Conservation (phyloP, 768 basidiomycete species). For the Gloeostereum incarnatum region DNA sequence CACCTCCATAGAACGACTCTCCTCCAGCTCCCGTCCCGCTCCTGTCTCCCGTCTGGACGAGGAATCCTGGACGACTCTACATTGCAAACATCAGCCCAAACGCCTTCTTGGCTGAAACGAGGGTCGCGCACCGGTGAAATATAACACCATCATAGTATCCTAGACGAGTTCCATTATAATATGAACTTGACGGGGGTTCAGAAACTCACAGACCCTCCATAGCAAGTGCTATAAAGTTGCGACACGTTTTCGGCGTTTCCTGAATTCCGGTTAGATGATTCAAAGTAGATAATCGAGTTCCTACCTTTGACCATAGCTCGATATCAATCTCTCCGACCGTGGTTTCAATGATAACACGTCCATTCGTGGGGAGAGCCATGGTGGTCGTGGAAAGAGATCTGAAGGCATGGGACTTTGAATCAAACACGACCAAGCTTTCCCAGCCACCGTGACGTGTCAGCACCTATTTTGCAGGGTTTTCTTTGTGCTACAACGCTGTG, state of each 20-base stretch:
- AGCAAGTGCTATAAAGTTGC: conserved; percentile 82
- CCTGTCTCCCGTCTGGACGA: conserved; percentile 91
- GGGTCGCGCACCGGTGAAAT: conserved; percentile 65
- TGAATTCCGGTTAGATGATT: conserved; percentile 15
- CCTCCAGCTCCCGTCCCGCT: conserved; percentile 89
- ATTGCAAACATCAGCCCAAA: background rate
- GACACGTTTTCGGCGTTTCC: conserved; percentile 93
- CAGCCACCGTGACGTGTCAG: too few species aligned
- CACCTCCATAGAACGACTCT: conserved; percentile 91
- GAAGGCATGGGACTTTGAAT: conserved; percentile 3
- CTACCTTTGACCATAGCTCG: conserved; percentile 87
- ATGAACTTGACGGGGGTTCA: background rate
- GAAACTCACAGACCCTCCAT: conserved; percentile 69
- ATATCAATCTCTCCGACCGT: conserved; percentile 85
- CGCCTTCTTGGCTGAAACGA: background rate
- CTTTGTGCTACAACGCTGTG: too few species aligned
- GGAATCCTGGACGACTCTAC: conserved; percentile 79
- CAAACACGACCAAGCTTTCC: too few species aligned
- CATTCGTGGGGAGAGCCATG: conserved; percentile 82
- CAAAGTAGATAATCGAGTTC: background rate
- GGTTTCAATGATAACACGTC: conserved; percentile 81
- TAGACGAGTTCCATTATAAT: conserved; percentile 16
- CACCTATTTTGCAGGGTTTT: too few species aligned
- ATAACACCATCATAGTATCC: conserved; percentile 96
- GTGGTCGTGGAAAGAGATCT: conserved; percentile 3